Percentiles rank a stretch among this genome's conserved stretches.
phyloP scores from a whole-genome alignment of 768 basidiomycete genomes.

The Xerocomus brunneocitrinus region DNA sequence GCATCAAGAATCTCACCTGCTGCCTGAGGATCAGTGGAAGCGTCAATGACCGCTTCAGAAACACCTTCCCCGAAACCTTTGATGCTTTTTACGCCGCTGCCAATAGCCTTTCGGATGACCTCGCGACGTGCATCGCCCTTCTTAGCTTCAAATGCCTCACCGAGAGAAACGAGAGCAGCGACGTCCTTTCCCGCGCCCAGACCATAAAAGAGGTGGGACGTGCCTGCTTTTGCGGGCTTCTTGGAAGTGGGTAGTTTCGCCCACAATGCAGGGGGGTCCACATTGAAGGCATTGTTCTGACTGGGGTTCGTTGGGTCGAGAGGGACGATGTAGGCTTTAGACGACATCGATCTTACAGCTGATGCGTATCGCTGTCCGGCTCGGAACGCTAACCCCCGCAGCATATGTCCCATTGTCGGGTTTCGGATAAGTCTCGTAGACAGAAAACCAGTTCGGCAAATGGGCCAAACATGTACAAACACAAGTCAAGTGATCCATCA shows the following conservation, averaged over 20 bases:
- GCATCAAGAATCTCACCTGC: slow-evolving; percentile 44
- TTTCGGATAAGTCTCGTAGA: slow-evolving; percentile 11
- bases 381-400: slow-evolving; percentile 16
- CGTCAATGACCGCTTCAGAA: slow-evolving; percentile 60
- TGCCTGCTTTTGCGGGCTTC: slow-evolving; percentile 56
- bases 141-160: slow-evolving; percentile 48
- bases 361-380: slow-evolving; percentile 18
- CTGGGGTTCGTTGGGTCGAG: slow-evolving; percentile 45
- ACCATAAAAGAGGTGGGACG: slow-evolving; percentile 62
- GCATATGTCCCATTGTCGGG: slow-evolving; percentile 23
- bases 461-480: slow-evolving; percentile 10
- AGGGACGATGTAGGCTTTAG: slow-evolving; percentile 54
- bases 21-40: slow-evolving; percentile 66
- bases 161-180: slow-evolving; percentile 55
- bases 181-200: slow-evolving; percentile 38
- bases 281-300: slow-evolving; percentile 26
- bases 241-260: slow-evolving; percentile 41
- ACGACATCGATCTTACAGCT: slow-evolving; percentile 42
- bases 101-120: slow-evolving; percentile 64
- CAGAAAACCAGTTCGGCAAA: not conserved
- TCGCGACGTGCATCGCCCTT: slow-evolving; percentile 51
- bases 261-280: slow-evolving; percentile 53
- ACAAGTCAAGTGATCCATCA: not conserved
- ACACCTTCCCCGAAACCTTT: slow-evolving; percentile 56
- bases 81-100: slow-evolving; percentile 66